Conservation (phyloP, 805 yeast genomes). For the Wickerhamiella siamensis region DNA sequence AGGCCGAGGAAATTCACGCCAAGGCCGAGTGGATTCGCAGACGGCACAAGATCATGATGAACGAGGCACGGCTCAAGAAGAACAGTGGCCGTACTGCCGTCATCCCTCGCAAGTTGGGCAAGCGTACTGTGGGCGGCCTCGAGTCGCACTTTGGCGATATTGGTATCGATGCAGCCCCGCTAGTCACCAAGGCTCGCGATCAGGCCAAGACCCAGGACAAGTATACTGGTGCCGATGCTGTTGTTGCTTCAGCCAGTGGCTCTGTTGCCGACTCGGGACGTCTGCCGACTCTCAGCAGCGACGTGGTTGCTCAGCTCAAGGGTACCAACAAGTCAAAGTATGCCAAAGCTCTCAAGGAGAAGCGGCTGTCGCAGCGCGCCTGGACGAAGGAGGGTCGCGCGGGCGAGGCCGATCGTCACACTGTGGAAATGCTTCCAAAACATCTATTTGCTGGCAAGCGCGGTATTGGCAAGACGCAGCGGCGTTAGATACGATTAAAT, state of each 20-base stretch:
- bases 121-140: slow-evolving; percentile 51
- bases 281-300: slow-evolving; percentile 52
- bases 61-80: slow-evolving; percentile 75
- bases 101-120: slow-evolving; percentile 76
- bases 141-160: slow-evolving; percentile 78
- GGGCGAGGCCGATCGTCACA: slow-evolving; percentile 93
- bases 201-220: slow-evolving; percentile 28
- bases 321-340: slow-evolving; percentile 40
- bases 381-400: slow-evolving; percentile 83
- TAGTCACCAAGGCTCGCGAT: slow-evolving; percentile 37
- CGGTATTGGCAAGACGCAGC: slow-evolving; percentile 84
- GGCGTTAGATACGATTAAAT: slow-evolving; percentile 40
- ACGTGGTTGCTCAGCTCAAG: slow-evolving; percentile 44
- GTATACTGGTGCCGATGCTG: slow-evolving; percentile 63
- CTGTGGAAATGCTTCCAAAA: slow-evolving; percentile 73
- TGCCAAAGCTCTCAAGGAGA: slow-evolving; percentile 73
- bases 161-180: slow-evolving; percentile 70
- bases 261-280: slow-evolving; percentile 26
- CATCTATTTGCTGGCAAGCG: slow-evolving; percentile 95
- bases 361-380: slow-evolving; percentile 81
- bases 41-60: slow-evolving; percentile 86
- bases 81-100: slow-evolving; percentile 75
- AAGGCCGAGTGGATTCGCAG: slow-evolving; percentile 94
- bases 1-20: slow-evolving; percentile 51
- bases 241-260: slow-evolving; percentile 40